Evolutionary conservation across 2,329 filamentous ascomycete species (phyloP).

Genomic region (Aspergillus calidoustus): DNA sequence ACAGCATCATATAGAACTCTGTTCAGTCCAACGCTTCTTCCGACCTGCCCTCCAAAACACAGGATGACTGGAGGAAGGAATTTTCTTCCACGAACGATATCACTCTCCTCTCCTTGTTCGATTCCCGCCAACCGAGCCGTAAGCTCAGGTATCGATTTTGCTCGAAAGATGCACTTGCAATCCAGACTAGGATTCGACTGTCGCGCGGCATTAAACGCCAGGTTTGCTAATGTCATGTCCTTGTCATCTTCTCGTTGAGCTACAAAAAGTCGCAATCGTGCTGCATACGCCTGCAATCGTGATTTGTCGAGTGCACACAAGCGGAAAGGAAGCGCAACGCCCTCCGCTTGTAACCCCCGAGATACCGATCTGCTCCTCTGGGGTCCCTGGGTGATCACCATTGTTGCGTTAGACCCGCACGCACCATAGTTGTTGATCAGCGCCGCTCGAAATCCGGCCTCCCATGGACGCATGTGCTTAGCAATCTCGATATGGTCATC

Average conservation of each 20-base stretch:
- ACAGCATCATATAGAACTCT: constrained; percentile 32
- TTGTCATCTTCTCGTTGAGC: not conserved
- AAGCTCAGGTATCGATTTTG: constrained; percentile 19
- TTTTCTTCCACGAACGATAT: constrained; percentile 9
- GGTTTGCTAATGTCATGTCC: constrained; percentile 15
- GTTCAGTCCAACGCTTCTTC: constrained; percentile 29
- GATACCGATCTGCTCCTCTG: not conserved
- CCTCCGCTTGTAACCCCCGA: constrained; percentile 10
- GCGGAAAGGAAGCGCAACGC: constrained; percentile 18
- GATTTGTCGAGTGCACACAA: constrained; percentile 21
- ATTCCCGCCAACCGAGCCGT: constrained; percentile 3
- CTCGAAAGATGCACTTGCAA: constrained; percentile 18
- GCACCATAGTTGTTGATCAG: constrained; percentile 40
- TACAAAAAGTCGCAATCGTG: constrained; percentile 12
- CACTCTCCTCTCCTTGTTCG: constrained; percentile 3
- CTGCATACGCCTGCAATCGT: constrained; percentile 16
- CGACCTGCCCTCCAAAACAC: constrained; percentile 46
- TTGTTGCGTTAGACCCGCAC: constrained; percentile 31
- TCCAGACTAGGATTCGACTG: constrained; percentile 25
- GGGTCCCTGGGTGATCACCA: constrained; percentile 32
- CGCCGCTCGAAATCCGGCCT: constrained; percentile 20
- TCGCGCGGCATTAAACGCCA: constrained; percentile 23
- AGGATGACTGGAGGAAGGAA: constrained; percentile 34
- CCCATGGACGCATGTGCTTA: constrained; percentile 22
- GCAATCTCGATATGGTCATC: constrained; percentile 26